These are phyloP conservation scores for Xerocomellus intermedius DNA, from an alignment of 768 basidiomycete species.

Conservation along the genomic window DNA sequence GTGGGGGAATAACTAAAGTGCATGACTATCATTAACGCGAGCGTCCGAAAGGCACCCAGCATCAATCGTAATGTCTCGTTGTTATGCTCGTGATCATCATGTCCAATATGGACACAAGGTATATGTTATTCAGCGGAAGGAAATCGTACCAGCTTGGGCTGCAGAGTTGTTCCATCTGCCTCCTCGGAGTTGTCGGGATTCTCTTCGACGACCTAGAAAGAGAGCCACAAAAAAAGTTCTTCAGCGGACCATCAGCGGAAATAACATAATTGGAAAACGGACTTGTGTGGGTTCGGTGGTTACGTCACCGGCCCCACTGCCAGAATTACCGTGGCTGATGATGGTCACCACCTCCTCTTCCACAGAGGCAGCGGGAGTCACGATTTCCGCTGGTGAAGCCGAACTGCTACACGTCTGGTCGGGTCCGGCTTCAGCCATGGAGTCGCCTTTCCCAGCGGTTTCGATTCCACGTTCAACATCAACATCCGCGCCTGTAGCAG, in stretches of 20 bases:
- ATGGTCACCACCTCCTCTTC: background rate
- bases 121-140: constrained; percentile 37
- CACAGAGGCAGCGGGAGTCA: background rate
- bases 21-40: background rate
- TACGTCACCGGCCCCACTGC: background rate
- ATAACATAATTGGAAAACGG: constrained; percentile 10
- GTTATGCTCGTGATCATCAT: background rate
- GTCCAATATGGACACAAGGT: constrained; percentile 9
- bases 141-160: constrained; percentile 33
- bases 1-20: background rate
- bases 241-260: constrained; percentile 11
- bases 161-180: background rate
- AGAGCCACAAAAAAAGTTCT: constrained; percentile 2
- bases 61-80: background rate
- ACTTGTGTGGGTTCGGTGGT: constrained; percentile 15
- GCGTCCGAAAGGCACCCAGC: background rate
- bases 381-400: background rate
- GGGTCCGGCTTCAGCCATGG: background rate
- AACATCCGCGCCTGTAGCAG: background rate
- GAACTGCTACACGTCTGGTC: background rate
- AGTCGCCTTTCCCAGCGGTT: background rate
- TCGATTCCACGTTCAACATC: constrained; percentile 25
- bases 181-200: background rate
- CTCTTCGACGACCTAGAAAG: constrained; percentile 10
- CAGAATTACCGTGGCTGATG: background rate